Base-by-base conservation (phyloP, 2,329 filamentous ascomycete species). In the Paracoccidioides lutzii region DNA sequence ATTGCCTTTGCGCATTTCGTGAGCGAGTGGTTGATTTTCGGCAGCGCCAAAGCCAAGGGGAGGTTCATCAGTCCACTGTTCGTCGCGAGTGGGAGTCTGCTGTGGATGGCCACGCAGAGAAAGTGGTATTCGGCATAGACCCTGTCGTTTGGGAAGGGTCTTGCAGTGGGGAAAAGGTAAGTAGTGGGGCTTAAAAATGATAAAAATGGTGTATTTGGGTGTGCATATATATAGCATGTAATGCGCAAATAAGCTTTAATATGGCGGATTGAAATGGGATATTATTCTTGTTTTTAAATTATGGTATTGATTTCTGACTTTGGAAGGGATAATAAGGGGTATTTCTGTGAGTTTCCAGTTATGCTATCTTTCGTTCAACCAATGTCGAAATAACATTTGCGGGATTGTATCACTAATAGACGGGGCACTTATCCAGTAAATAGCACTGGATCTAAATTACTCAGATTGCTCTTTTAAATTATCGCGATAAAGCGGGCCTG, bases 401-500 rank as follows among this genome's bases (percentile, higher is more conserved):
- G 22, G 22, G 9, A 44, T 10, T n/a, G 35, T 48, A 48, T 52
- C 22, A 40, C 22, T 14, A 6, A 32, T 41, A 32, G 5, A 32
- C 33, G 14, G 35, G 10, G 30, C 48, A 41, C 14, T 15, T 3
- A 3, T 40, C 15, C 9, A 50, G 35, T 50, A 45, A 30, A 2
- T 9, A 6, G 35, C 9, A 22, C 15, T n/a, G 10, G 32, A n/a
- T 30, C 28, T 14, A 48, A 45, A 15, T 40, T 35, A 55, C 5
- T 52, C 3, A 12, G 14, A 32, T 44, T 22, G n/a, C 5, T 30
- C 33, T 15, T 68, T 62, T 50, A 83, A 63, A 61, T 74, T 79
- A 67, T 85, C 89, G 61, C 93, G 81, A 68, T 98, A 97, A 59
- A 98, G 73, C 67, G 88, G 82, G 14, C 90, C 90, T 3, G 83